Evolutionary conservation across 331 rosid species (phyloP).

Genomic region (Stylosanthes scabra): DNA sequence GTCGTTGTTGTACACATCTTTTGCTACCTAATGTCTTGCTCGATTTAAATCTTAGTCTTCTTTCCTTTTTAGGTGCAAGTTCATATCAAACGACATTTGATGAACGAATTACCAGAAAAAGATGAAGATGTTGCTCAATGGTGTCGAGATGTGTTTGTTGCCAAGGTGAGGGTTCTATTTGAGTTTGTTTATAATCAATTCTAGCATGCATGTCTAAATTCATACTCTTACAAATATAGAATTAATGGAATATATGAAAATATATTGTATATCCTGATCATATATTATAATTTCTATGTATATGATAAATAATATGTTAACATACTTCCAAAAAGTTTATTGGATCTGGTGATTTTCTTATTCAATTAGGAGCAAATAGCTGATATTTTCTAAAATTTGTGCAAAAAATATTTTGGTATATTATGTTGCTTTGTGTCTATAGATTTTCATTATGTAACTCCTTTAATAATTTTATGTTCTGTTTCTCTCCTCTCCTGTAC

Average conservation of each 20-base stretch:
- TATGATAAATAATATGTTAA: neutral
- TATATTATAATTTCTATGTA: neutral
- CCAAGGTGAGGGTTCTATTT: conserved; percentile 57
- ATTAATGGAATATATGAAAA: neutral
- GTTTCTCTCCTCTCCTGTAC: conserved; percentile 21
- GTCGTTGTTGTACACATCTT: no score
- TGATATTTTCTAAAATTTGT: neutral
- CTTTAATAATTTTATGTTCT: conserved; percentile 16
- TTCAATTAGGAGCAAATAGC: neutral
- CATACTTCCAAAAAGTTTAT: neutral
- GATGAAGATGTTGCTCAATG: conserved; percentile 83
- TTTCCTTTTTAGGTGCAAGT: conserved; percentile 73
- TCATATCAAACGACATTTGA: conserved; percentile 84
- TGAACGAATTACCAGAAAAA: conserved; percentile 80
- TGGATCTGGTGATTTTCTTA: neutral
- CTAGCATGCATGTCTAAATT: neutral
- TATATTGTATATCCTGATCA: neutral
- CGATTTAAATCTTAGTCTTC: neutral
- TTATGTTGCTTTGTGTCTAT: neutral
- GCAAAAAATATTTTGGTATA: conserved; percentile 1
- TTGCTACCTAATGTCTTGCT: neutral
- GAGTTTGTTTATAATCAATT: neutral
- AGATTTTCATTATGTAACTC: neutral
- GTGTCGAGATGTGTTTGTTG: conserved; percentile 62
- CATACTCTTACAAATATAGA: neutral